A percentile compares a stretch with the other conserved stretches of the same genome.
These are phyloP conservation scores for Chrysoporthe puriensis DNA, from an alignment of 2,329 filamentous ascomycete species.

Conservation along the genomic window DNA sequence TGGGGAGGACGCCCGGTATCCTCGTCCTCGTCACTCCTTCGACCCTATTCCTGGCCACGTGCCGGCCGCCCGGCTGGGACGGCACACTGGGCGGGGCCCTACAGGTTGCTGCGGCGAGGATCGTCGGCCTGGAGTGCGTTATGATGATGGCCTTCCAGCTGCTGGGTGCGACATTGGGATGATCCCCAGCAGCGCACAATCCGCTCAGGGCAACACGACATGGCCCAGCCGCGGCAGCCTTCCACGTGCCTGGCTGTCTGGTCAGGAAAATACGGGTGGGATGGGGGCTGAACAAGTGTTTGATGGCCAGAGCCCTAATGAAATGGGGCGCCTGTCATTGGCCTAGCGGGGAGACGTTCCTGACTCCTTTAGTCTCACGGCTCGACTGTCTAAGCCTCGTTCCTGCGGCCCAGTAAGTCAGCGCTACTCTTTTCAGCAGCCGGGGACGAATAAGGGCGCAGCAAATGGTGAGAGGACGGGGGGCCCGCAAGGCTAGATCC, in stretches of 20 bases:
- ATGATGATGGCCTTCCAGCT: too few species aligned
- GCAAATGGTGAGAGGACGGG: not conserved
- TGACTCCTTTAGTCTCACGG: not conserved
- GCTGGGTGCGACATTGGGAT: too few species aligned
- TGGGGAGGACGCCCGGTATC: too few species aligned
- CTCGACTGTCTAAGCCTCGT: not conserved
- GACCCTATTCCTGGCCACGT: not conserved
- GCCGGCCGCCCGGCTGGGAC: not conserved
- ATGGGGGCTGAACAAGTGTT: not conserved
- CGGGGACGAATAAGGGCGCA: too few species aligned
- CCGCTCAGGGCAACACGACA: too few species aligned
- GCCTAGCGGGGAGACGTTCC: not conserved
- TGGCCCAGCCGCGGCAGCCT: too few species aligned
- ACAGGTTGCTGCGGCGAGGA: too few species aligned
- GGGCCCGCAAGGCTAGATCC: not conserved
- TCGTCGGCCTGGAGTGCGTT: too few species aligned
- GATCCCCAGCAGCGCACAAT: too few species aligned
- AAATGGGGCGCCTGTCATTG: not conserved
- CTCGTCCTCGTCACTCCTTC: not conserved
- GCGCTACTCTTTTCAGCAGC: not conserved
- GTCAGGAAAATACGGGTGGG: not conserved
- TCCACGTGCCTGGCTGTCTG: too few species aligned
- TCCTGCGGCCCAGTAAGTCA: not conserved
- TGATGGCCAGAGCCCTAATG: not conserved
- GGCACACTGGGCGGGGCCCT: not conserved